Percentiles rank a stretch among this genome's conserved stretches.
Conservation (phyloP, 2,329 filamentous ascomycete genomes). For the Trichophaea hybrida region DNA sequence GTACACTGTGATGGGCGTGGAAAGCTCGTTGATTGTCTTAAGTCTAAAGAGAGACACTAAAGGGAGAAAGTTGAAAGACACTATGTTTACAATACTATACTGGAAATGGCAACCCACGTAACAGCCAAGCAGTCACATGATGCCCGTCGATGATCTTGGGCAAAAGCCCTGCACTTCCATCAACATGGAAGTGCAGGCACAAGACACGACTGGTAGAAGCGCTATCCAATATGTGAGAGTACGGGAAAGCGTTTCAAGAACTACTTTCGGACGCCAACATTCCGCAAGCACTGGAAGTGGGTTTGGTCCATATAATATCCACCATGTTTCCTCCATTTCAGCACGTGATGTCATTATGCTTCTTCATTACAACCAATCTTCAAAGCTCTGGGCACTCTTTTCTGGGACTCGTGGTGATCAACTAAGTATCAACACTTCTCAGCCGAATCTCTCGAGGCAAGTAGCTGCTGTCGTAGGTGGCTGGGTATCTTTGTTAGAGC, state of each 20-base stretch:
- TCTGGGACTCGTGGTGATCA: neutral
- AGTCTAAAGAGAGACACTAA: no score
- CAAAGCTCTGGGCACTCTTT: neutral
- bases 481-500: neutral
- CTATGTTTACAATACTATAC: no score
- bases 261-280: neutral
- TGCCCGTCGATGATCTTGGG: no score
- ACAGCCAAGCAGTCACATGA: no score
- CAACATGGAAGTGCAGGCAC: constrained; percentile 8
- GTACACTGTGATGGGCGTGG: no score
- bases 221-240: neutral
- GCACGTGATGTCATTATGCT: neutral
- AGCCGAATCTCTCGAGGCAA: neutral
- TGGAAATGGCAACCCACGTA: no score
- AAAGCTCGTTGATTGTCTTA: no score
- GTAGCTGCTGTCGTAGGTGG: neutral
- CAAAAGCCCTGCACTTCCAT: no score
- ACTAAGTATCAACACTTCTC: neutral
- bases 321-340: neutral
- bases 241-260: neutral
- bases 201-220: neutral
- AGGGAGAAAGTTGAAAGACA: no score
- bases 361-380: neutral
- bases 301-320: neutral
- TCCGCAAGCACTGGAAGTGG: neutral